A percentile compares a stretch with the other conserved stretches of the same genome.
Conservation (phyloP, 495 filamentous ascomycete genomes). For the Thozetella sp. region DNA sequence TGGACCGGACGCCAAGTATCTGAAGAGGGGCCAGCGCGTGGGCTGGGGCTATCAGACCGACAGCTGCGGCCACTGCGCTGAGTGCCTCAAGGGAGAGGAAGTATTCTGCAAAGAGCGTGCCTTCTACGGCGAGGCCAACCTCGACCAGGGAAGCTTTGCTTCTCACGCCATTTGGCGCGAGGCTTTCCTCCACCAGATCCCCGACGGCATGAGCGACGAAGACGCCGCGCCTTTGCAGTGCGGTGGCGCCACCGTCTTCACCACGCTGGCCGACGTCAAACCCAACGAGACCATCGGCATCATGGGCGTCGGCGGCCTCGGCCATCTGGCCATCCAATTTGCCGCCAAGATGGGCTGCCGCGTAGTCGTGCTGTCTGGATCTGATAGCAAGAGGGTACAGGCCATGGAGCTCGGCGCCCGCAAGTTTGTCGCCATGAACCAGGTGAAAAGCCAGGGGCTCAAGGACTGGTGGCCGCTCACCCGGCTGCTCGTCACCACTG, state of each 20-base stretch:
- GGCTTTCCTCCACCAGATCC: conserved; percentile 34
- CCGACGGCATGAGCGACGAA: conserved; percentile 29
- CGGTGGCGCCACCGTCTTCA: conserved; percentile 56
- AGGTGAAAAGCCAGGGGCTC: conserved; percentile 12
- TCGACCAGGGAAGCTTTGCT: conserved; percentile 19
- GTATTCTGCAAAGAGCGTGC: not conserved
- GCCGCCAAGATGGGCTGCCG: conserved; percentile 56
- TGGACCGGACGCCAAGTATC: conserved; percentile 51
- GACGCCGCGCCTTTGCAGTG: conserved; percentile 55
- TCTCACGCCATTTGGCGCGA: conserved; percentile 18
- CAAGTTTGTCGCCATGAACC: conserved; percentile 51
- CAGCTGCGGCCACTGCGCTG: conserved; percentile 8
- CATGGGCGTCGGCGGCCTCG: conserved; percentile 58
- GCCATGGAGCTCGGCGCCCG: conserved; percentile 52
- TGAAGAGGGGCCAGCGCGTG: conserved; percentile 56
- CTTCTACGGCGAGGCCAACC: conserved; percentile 7
- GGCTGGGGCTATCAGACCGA: conserved; percentile 55
- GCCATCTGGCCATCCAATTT: conserved; percentile 59
- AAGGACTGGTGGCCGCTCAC: conserved; percentile 21
- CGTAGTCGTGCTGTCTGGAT: conserved; percentile 53
- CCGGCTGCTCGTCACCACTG: conserved; percentile 24
- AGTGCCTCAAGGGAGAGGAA: not conserved
- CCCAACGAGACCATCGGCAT: conserved; percentile 41
- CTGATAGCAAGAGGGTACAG: conserved; percentile 52
- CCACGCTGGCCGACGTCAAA: conserved; percentile 30